Evolutionary conservation across 768 basidiomycete genomes (phyloP), one percentile per base, ranked within the genome.

Genomic region (Podaxis sp.): DNA sequence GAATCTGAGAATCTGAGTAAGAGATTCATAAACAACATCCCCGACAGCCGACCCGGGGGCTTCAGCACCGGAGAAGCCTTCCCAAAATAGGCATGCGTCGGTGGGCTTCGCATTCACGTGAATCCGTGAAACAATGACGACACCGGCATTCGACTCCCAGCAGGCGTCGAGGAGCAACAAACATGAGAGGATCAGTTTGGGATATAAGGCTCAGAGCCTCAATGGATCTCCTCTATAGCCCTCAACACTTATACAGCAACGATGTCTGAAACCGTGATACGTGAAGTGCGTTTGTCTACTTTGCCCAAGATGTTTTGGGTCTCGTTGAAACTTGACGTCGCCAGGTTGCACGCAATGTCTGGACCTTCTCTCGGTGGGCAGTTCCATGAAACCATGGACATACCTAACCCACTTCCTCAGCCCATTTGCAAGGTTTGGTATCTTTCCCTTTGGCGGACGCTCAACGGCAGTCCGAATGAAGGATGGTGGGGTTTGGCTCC

Each of bases 371-470:
- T 28, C 73, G 79, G 87, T 86, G 48, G 36, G 75, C 38, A 18
- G 27, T 25, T 48, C 11, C 21, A 42, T 25, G 35, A 25, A 56
- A 36, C 44, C 23, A 16, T 61, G 16, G 13, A 44, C 2, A 16
- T 37, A 14, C 25, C 27, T 46, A n/a, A 42, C 37, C 10, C 38
- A 37, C 7, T 42, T 60, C 47, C 48, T 2, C 59, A 89, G 89
- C 48, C 87, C 89, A 1, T 92, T 91, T 68, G 68, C 81, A 11
- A 82, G 91, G 46, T 84, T 81, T 61, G 83, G 85, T 7, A 6
- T 91, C 27, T 65, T 92, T 14, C 90, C 91, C 3, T 74, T 94
- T 28, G 94, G 94, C 1, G 92, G 93, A 18, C 78, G 94, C 48
- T 87, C 91, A 5, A 95, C 93, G 0, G 94, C 92, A 0, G 77